Percentiles rank a stretch among this genome's conserved stretches.
These are phyloP conservation scores for Osmanthus fragrans DNA, from an alignment of 257 asterid species.

Conservation along the genomic window DNA sequence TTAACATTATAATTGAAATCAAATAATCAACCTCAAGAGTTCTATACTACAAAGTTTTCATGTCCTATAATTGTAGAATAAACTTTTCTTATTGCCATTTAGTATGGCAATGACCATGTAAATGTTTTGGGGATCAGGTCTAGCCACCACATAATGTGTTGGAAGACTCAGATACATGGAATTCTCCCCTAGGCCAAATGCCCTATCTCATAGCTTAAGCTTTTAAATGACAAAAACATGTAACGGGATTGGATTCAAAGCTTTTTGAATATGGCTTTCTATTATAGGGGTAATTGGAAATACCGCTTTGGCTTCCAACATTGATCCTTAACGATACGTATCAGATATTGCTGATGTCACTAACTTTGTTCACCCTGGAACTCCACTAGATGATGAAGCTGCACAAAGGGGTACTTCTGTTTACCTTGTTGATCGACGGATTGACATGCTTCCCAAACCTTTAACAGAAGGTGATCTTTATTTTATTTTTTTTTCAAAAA, in stretches of 20 bases:
- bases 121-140: neutral
- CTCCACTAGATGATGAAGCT: constrained; percentile 96
- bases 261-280: neutral
- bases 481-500: neutral
- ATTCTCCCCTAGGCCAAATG: neutral
- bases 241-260: neutral
- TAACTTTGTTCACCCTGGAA: constrained; percentile 90
- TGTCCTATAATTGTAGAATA: neutral
- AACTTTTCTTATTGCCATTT: neutral
- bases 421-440: constrained; percentile 96
- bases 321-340: constrained; percentile 47
- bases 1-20: neutral
- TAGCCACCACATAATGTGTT: constrained; percentile 14
- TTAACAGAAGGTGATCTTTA: constrained; percentile 80
- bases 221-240: constrained; percentile 12
- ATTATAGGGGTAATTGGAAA: neutral
- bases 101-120: constrained; percentile 4
- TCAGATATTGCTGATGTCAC: constrained; percentile 98
- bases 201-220: neutral
- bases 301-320: constrained; percentile 15
- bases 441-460: constrained; percentile 99
- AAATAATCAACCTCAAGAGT: neutral
- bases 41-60: neutral
- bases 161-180: neutral
- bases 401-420: constrained; percentile 98